Evolutionary conservation across 2,329 filamentous ascomycete genomes (phyloP).

Genomic region (Chalaropsis ovoidea): DNA sequence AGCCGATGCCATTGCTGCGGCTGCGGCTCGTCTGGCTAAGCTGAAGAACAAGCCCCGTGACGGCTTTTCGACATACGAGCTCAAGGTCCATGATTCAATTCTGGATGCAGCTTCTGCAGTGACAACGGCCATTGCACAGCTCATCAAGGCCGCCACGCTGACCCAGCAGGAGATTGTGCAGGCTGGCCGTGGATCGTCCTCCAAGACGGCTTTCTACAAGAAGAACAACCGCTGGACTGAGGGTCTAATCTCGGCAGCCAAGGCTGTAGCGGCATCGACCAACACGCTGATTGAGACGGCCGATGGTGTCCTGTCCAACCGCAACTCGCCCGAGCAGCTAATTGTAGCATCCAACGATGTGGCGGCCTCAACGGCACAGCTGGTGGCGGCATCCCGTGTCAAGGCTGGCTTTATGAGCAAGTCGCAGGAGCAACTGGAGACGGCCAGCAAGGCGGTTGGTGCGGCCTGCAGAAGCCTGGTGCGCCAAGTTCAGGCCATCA

Average conservation of each 20-base stretch:
- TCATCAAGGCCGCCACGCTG: slow-evolving; percentile 87
- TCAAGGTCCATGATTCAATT: slow-evolving; percentile 92
- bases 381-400: slow-evolving; percentile 88
- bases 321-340: slow-evolving; percentile 90
- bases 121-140: slow-evolving; percentile 81
- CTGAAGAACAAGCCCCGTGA: slow-evolving; percentile 95
- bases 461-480: slow-evolving; percentile 79
- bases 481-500: slow-evolving; percentile 87
- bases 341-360: slow-evolving; percentile 98
- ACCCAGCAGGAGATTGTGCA: slow-evolving; percentile 96
- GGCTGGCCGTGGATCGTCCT: slow-evolving; percentile 77
- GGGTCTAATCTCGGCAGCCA: slow-evolving; percentile 90
- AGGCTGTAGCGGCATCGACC: slow-evolving; percentile 86
- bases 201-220: slow-evolving; percentile 93
- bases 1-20: slow-evolving; percentile 88
- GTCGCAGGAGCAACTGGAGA: slow-evolving; percentile 84
- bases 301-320: slow-evolving; percentile 82
- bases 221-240: slow-evolving; percentile 99
- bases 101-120: slow-evolving; percentile 86
- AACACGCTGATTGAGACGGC: slow-evolving; percentile 97
- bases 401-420: slow-evolving; percentile 98
- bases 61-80: slow-evolving; percentile 88
- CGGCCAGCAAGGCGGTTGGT: slow-evolving; percentile 85
- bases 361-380: slow-evolving; percentile 87
- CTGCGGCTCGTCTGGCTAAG: slow-evolving; percentile 78